Evolutionary conservation across 441 rosid genomes (phyloP), one percentile per base, ranked within the genome.

Genomic region (Macaranga tanarius): DNA sequence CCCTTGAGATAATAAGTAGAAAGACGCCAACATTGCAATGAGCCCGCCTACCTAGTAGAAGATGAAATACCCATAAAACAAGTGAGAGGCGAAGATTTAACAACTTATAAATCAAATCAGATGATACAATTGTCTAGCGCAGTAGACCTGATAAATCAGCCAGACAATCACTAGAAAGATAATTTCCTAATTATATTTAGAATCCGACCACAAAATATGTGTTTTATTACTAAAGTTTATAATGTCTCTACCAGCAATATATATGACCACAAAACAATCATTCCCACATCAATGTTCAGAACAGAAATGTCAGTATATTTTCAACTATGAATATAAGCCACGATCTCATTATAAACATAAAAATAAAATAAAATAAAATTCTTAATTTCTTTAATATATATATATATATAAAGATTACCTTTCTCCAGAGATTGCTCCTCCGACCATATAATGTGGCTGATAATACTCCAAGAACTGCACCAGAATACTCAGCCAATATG

Each of bases 401-500:
- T 34, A 34, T 5, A 5, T 47, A 6, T 58, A 5, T 77, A 58
- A 79, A 61, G 67, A 23, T 45, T 83, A 95, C 99, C 97, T 92
- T 95, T 84, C 88, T 95, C 98, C 92, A 91, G 12, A 92, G 75
- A 65, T 85, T 86, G 68, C 88, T 88, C 78, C 80, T 84, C 67
- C 87, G 86, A 57, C 99, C 95, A 84, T 89, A 92, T 52, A 95
- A 80, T 65, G 86, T 89, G 20, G 93, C 99, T 75, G 99, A 95
- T 71, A 95, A 84, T 57, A 92, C 98, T 76, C 98, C 99, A 79
- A 95, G 99, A 73, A 90, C 86, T 75, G 99, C 98, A 68, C 99
- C 99, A 69, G 99, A 92, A 85, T 95, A 95, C 88, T 95, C 99
- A 40, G 90, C 89, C 87, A 95, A 76, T 79, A 95, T 86, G 77